Evolutionary conservation across 192 early-diverging fungal genomes (phyloP).

Genomic region (Bifiguratus adelaidae): DNA sequence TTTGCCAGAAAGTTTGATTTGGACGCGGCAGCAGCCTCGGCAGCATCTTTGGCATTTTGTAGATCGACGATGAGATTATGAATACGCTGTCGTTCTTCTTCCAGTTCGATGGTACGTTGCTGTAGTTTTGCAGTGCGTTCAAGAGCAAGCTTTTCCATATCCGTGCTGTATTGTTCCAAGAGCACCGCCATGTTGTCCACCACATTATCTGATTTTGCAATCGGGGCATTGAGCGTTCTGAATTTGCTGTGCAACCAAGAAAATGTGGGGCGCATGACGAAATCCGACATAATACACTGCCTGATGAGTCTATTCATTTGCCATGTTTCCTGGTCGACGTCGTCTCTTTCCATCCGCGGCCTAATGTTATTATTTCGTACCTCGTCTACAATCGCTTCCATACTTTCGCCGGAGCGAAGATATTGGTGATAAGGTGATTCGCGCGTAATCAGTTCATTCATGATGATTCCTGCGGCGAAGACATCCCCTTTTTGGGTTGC

Average conservation of each 20-base stretch:
- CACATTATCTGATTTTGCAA: background rate
- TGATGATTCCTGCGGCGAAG: conserved; percentile 26
- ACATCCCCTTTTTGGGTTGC: no score
- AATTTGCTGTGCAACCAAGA: conserved; percentile 3
- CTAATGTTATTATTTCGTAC: no score
- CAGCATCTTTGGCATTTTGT: conserved; percentile 31
- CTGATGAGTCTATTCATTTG: no score
- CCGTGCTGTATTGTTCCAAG: conserved; percentile 31
- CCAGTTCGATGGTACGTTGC: conserved; percentile 24
- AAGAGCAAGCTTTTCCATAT: conserved; percentile 29
- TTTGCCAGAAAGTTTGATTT: conserved; percentile 60
- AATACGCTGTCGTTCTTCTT: conserved; percentile 24
- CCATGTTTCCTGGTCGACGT: no score
- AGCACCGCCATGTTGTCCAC: conserved; percentile 28
- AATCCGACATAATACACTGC: no score
- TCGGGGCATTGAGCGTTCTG: conserved; percentile 1
- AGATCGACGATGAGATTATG: conserved; percentile 10
- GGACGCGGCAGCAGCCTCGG: conserved; percentile 30
- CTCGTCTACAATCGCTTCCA: no score
- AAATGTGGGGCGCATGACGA: no score
- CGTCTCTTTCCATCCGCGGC: no score
- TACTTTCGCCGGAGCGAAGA: no score
- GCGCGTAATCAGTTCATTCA: conserved; percentile 32
- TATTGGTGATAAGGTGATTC: conserved; percentile 23
- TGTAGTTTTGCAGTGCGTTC: conserved; percentile 27